Percentiles rank a stretch among this genome's conserved stretches.
These are phyloP conservation scores for Nannochloris sp. DNA, from an alignment of 139 green algal species.

Conservation along the genomic window DNA sequence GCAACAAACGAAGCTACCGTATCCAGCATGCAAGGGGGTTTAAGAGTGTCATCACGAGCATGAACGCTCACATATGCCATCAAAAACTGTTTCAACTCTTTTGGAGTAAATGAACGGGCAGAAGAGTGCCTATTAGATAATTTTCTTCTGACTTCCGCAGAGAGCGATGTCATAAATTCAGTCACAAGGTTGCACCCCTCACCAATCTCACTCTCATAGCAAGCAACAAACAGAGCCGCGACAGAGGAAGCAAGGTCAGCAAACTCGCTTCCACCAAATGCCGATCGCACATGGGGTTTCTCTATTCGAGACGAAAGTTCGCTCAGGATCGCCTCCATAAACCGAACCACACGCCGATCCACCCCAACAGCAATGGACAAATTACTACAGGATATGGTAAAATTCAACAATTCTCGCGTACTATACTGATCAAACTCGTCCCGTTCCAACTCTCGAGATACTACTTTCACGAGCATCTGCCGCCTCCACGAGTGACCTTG, in stretches of 20 bases:
- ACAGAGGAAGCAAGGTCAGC: constrained; percentile 13
- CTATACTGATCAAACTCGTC: constrained; percentile 9
- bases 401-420: constrained; percentile 14
- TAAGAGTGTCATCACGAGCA: not conserved
- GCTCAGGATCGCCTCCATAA: not conserved
- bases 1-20: constrained; percentile 23
- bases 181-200: not conserved
- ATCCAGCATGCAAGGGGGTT: constrained; percentile 25
- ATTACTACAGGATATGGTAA: constrained; percentile 14
- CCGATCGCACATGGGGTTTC: constrained; percentile 9
- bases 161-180: constrained; percentile 20
- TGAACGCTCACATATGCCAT: constrained; percentile 1
- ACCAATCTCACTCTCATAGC: not conserved
- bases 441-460: not conserved
- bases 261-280: constrained; percentile 13
- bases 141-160: constrained; percentile 30
- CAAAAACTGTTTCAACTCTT: constrained; percentile 33
- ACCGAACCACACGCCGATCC: not conserved
- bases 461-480: not conserved
- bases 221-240: constrained; percentile 8
- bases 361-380: not conserved
- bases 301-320: constrained; percentile 12
- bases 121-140: constrained; percentile 31
- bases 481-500: not conserved
- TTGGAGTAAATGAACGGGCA: constrained; percentile 17